Conservation (phyloP, 192 early-diverging fungal genomes). For the Gorgonomyces haynaldii region DNA sequence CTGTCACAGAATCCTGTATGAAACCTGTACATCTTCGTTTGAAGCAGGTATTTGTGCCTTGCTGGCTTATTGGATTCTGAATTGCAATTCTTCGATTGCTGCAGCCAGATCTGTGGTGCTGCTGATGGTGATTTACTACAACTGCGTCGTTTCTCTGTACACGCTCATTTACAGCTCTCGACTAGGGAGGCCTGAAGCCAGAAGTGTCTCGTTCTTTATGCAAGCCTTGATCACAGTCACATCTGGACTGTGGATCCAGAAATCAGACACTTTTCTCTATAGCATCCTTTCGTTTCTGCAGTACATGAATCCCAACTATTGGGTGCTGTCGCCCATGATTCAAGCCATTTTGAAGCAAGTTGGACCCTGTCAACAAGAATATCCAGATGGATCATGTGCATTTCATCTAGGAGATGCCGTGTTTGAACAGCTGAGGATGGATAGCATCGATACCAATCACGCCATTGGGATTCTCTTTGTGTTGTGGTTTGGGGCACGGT, state of each 20-base stretch:
- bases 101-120: slow-evolving; percentile 9
- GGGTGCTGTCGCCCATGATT: slow-evolving; percentile 19
- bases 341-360: slow-evolving; percentile 6
- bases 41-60: slow-evolving; percentile 13
- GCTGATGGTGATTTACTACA: slow-evolving; percentile 23
- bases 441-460: slow-evolving; percentile 5
- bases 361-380: slow-evolving; percentile 11
- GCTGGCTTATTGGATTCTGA: slow-evolving; percentile 15
- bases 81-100: slow-evolving; percentile 11
- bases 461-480: neutral
- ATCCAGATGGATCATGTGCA: slow-evolving; percentile 9
- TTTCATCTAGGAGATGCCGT: slow-evolving; percentile 17
- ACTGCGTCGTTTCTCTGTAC: slow-evolving; percentile 17
- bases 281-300: slow-evolving; percentile 17
- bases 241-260: slow-evolving; percentile 21
- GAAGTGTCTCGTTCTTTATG: slow-evolving; percentile 19
- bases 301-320: slow-evolving; percentile 24
- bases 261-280: slow-evolving; percentile 15
- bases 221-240: slow-evolving; percentile 19
- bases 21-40: slow-evolving; percentile 17
- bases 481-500: neutral
- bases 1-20: slow-evolving; percentile 18
- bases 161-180: slow-evolving; percentile 22
- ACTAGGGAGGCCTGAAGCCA: slow-evolving; percentile 16
- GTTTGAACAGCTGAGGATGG: slow-evolving; percentile 14